Conservation (phyloP, 768 basidiomycete genomes). For the Leccinum rimulosum region DNA sequence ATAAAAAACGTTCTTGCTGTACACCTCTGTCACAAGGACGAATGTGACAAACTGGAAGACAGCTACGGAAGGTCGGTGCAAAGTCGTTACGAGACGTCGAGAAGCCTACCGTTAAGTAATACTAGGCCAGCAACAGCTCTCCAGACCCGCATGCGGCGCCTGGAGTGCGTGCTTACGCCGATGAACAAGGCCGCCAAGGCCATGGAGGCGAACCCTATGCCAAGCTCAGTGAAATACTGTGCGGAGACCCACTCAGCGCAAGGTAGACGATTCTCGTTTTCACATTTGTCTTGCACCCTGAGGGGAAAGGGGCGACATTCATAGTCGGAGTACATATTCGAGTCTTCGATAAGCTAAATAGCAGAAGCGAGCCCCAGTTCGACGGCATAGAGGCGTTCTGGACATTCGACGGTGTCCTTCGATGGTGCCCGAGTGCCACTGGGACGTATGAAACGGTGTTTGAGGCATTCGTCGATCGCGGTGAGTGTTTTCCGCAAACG, state of each 20-base stretch:
- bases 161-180: constrained; percentile 70
- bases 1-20: constrained; percentile 43
- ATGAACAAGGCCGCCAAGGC: constrained; percentile 59
- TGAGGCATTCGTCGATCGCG: no score
- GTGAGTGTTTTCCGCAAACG: no score
- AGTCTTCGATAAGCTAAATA: constrained; percentile 14
- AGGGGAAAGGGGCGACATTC: constrained; percentile 67
- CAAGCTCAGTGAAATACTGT: constrained; percentile 61
- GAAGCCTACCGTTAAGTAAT: constrained; percentile 51
- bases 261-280: constrained; percentile 52
- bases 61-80: constrained; percentile 35
- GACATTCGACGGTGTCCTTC: no score
- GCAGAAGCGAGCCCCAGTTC: no score
- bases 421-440: no score
- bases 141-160: constrained; percentile 69
- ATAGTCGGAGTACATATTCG: constrained; percentile 46
- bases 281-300: constrained; percentile 45
- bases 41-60: constrained; percentile 61
- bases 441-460: no score
- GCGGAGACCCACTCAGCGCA: constrained; percentile 74
- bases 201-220: constrained; percentile 59
- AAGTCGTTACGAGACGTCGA: not conserved
- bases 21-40: constrained; percentile 60
- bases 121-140: constrained; percentile 66
- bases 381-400: no score